Base-by-base conservation (phyloP, 495 filamentous ascomycete genomes). In the Aspergillus cristatus region DNA sequence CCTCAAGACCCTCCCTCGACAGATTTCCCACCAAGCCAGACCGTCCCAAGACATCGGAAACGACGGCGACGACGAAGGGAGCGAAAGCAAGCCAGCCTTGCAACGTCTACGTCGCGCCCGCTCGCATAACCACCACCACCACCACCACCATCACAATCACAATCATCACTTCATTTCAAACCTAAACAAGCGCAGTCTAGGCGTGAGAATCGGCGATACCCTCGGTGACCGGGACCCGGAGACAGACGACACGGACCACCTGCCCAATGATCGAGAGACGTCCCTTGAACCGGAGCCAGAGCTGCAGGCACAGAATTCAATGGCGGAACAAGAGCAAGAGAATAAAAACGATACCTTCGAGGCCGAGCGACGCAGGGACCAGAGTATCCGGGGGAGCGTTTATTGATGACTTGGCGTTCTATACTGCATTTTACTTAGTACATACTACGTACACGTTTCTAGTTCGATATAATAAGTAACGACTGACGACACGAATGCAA, bases 51-150 rank as follows among this genome's bases (percentile, higher is more conserved):
- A 71, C 28, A 39, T 59, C 14, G 66, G 58, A 40, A 57, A 61
- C 28, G 69, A 75, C 35, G 68, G 65, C 28, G 73, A 78, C 29
- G 70, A 79, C 35, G 62, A 70, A 33, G 61, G 69, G 16, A 70
- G 68, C 25, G 58, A 59, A 6, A 47, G 46, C 28, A 42, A 42
- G 1, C 51, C 54, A 10, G 52, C 52, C 25, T 34, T 22, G 1
- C 54, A 51, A 28, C 53, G 53, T 11, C 31, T 41, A 25, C 54
- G 54, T 3, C 40, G 53, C 4, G 4, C 4, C 8, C 20, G 8
- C 8, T 4, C 4, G 4, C 20, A 24, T 24, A 8, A 8, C 6
- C 52, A 61, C 26, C 47, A 57, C 29, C 46, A 43, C 18, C 48
- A 53, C 13, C 43, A 55, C 26, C 50, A 57, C 18, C 51, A 45